These are phyloP conservation scores for Orbilia javanica DNA, from an alignment of 2,329 filamentous ascomycete genomes.

Conservation along the genomic window DNA sequence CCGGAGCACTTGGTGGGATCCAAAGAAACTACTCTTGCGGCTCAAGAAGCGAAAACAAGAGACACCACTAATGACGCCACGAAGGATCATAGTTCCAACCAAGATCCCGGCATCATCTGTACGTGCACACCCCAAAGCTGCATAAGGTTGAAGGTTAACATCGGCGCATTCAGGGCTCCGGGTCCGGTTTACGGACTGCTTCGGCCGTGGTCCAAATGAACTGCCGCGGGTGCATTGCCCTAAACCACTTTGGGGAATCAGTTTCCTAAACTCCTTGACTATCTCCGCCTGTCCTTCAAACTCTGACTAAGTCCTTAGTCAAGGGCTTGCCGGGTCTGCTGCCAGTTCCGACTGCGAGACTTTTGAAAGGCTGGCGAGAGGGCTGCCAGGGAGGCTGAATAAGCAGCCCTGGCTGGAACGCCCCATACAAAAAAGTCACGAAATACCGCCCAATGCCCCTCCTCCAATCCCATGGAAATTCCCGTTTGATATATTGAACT, in stretches of 20 bases:
- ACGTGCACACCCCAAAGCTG: too few species aligned
- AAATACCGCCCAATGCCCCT: conserved; percentile 50
- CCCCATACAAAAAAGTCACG: conserved; percentile 51
- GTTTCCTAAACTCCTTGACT: conserved; percentile 26
- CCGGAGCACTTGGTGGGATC: too few species aligned
- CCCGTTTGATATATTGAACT: background rate
- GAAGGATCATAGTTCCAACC: conserved; percentile 5
- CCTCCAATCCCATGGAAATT: conserved; percentile 10
- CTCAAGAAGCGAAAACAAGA: background rate
- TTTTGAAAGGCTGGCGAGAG: background rate
- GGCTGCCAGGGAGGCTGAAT: conserved; percentile 47
- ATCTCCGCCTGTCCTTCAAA: conserved; percentile 28
- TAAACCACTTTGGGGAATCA: conserved; percentile 3
- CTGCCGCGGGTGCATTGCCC: conserved; percentile 12
- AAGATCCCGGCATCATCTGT: background rate
- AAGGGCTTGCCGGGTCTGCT: conserved; percentile 8
- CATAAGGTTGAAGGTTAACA: background rate
- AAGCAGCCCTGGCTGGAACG: conserved; percentile 43
- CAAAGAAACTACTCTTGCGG: too few species aligned
- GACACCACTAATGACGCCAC: conserved; percentile 11
- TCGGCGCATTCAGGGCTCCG: conserved; percentile 49
- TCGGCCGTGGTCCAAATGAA: conserved; percentile 41
- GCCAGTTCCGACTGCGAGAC: conserved; percentile 57
- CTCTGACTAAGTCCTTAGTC: conserved; percentile 56
- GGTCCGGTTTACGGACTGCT: conserved; percentile 11